phyloP scores from a whole-genome alignment of 192 early-diverging fungal genomes.

The Coemansia furcata region DNA sequence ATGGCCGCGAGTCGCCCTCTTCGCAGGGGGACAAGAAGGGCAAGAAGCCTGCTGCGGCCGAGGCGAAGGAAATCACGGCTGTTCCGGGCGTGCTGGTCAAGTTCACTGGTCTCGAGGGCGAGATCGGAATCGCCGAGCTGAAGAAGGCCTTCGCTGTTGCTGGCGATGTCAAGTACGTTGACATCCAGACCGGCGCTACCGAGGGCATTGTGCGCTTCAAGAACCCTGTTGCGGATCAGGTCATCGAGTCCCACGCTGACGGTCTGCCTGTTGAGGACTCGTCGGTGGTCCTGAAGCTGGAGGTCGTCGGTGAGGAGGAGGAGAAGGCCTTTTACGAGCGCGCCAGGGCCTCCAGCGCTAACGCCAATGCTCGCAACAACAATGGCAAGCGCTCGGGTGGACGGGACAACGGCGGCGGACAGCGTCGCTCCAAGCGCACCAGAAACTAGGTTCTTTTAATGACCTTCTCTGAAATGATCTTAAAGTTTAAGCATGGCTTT shows the following conservation, averaged over 20 bases:
- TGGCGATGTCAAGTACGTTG: conserved; percentile 33
- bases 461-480: not conserved
- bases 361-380: conserved; percentile 4
- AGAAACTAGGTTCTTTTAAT: conserved; percentile 1
- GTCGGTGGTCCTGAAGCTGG: conserved; percentile 19
- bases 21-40: not conserved
- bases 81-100: conserved; percentile 26
- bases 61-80: conserved; percentile 7
- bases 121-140: conserved; percentile 16
- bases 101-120: conserved; percentile 32
- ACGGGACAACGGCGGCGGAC: not conserved
- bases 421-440: conserved; percentile 18
- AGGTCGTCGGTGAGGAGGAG: conserved; percentile 18
- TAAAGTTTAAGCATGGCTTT: too few species aligned
- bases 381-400: conserved; percentile 13
- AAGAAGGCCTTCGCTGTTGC: conserved; percentile 25
- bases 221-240: conserved; percentile 21
- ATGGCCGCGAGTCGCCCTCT: conserved; percentile 24
- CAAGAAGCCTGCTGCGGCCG: not conserved
- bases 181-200: conserved; percentile 13
- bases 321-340: conserved; percentile 43
- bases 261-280: conserved; percentile 24
- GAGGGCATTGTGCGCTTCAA: conserved; percentile 45
- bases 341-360: conserved; percentile 16
- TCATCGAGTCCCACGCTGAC: conserved; percentile 29